These are phyloP conservation scores for Candida berthetii DNA, from an alignment of 805 yeast genomes.

Conservation along the genomic window DNA sequence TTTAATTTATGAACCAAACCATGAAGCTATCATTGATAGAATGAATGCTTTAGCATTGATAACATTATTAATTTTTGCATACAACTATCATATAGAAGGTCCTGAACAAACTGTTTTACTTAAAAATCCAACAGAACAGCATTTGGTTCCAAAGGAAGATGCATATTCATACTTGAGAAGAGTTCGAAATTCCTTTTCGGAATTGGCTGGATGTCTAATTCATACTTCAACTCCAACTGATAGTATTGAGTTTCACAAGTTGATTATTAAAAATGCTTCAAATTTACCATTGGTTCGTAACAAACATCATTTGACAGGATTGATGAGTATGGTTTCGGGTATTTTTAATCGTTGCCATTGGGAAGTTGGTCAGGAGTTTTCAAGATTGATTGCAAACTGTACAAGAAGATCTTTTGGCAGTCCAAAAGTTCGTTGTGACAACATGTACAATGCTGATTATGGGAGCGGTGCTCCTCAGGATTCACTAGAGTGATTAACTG, in stretches of 20 bases:
- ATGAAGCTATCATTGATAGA: conserved; percentile 41
- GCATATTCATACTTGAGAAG: conserved; percentile 46
- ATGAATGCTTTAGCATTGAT: conserved; percentile 26
- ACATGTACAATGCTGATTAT: conserved; percentile 33
- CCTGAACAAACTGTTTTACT: conserved; percentile 32
- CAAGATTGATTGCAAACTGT: conserved; percentile 47
- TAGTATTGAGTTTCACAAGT: conserved; percentile 32
- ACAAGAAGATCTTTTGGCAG: conserved; percentile 48
- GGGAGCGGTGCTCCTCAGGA: no score
- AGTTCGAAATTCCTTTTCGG: conserved; percentile 35
- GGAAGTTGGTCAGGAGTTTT: conserved; percentile 53
- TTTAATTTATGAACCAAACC: conserved; percentile 42
- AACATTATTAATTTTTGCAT: conserved; percentile 41
- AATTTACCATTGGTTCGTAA: conserved; percentile 31
- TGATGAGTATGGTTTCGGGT: conserved; percentile 39
- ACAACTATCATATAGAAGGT: conserved; percentile 40
- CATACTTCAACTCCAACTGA: conserved; percentile 24
- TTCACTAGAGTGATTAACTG: no score
- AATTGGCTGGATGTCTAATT: conserved; percentile 23
- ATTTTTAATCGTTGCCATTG: conserved; percentile 37
- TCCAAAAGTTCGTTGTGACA: conserved; percentile 36
- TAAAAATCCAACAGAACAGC: conserved; percentile 10
- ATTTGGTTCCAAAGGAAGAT: conserved; percentile 33
- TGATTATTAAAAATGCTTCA: conserved; percentile 34
- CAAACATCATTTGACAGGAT: conserved; percentile 48